Evolutionary conservation across 2,329 filamentous ascomycete species (phyloP).

Genomic region (Calonectria montana): DNA sequence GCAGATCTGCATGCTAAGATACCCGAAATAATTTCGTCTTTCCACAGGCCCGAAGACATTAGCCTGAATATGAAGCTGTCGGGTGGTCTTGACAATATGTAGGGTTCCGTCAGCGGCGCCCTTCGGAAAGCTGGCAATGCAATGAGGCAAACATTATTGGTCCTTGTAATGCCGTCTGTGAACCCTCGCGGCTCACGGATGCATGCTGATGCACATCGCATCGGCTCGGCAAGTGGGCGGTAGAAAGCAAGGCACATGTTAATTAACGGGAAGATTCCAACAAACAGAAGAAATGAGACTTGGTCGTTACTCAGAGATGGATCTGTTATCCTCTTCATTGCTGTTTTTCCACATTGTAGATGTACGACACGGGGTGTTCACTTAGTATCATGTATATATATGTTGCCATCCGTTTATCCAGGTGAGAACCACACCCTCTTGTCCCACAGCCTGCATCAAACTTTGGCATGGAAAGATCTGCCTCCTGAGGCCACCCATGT

Average conservation of each 20-base stretch:
- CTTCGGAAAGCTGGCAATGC: not conserved
- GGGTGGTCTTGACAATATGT: not conserved
- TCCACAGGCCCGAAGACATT: not conserved
- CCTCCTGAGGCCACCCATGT: constrained; percentile 8
- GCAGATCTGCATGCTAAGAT: not conserved
- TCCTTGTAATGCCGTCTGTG: not conserved
- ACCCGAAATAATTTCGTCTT: not conserved
- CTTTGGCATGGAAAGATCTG: not conserved
- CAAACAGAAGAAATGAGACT: not conserved
- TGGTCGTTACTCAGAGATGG: not conserved
- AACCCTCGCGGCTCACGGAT: not conserved
- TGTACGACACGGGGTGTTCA: not conserved
- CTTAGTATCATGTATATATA: not conserved
- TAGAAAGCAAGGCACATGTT: not conserved
- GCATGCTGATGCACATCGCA: not conserved
- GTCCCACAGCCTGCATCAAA: not conserved
- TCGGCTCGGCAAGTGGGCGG: not conserved
- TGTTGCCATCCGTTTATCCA: not conserved
- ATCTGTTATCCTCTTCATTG: not conserved
- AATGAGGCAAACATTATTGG: constrained; percentile 6
- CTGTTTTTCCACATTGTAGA: not conserved
- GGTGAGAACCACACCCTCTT: not conserved
- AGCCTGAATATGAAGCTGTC: not conserved
- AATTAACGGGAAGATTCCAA: not conserved
- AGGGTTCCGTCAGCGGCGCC: not conserved